A percentile compares a stretch with the other conserved stretches of the same genome.
These are phyloP conservation scores for Neonectria ditissima DNA, from an alignment of 2,329 filamentous ascomycete genomes.

Conservation along the genomic window DNA sequence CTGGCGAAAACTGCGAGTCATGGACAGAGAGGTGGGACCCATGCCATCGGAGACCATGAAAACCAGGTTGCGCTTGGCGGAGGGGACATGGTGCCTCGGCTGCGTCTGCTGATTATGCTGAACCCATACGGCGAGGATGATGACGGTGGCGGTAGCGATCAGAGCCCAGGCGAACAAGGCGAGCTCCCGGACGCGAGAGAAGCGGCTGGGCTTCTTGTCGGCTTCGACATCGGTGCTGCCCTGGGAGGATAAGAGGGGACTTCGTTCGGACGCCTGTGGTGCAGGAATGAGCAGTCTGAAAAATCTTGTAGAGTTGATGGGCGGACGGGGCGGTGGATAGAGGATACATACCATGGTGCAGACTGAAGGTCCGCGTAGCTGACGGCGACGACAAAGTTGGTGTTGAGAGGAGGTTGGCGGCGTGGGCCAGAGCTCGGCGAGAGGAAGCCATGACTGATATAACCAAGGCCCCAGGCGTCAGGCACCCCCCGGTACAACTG, in stretches of 20 bases:
- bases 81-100: slow-evolving; percentile 51
- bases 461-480: background rate
- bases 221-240: slow-evolving; percentile 46
- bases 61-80: slow-evolving; percentile 88
- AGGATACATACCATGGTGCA: slow-evolving; percentile 23
- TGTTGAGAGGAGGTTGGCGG: background rate
- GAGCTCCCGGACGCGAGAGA: slow-evolving; percentile 72
- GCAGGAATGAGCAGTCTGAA: slow-evolving; percentile 32
- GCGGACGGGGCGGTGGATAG: background rate
- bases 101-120: slow-evolving; percentile 74
- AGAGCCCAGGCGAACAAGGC: slow-evolving; percentile 86
- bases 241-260: slow-evolving; percentile 56
- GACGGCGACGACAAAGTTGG: background rate
- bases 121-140: slow-evolving; percentile 81
- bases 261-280: slow-evolving; percentile 54
- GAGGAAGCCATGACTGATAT: slow-evolving; percentile 23
- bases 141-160: slow-evolving; percentile 80
- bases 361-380: slow-evolving; percentile 24
- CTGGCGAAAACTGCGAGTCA: slow-evolving; percentile 90
- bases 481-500: background rate
- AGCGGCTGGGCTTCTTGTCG: slow-evolving; percentile 42
- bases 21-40: slow-evolving; percentile 89
- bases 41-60: slow-evolving; percentile 99
- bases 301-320: background rate
- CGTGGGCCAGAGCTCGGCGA: slow-evolving; percentile 3